Evolutionary conservation across 495 filamentous ascomycete genomes (phyloP), one percentile per base, ranked within the genome.

Genomic region (Letharia lupina): DNA sequence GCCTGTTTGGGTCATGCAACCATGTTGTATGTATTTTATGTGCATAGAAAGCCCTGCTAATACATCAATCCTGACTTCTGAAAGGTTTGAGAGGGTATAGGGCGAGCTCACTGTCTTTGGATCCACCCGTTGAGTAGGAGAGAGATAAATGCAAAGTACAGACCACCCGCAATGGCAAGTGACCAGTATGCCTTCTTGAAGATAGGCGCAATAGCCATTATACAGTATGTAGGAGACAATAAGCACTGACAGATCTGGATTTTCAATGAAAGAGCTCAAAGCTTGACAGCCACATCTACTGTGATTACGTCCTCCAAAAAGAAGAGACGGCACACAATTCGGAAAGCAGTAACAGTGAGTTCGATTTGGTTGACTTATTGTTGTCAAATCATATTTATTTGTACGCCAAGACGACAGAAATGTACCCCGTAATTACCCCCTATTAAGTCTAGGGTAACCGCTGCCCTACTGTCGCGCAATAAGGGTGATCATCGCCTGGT

Each of bases 1-100:
- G 87, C 40, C 83, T 76, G 67, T 91, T 86, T 45, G 89, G 67
- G 72, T 94, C 81, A 61, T 87, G 77, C 84, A 86, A 91, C 69
- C 83, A 82, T 16, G 82, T 73, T 0, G 87, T 86, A 67, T 91
- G 84, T 65, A 93, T 63, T 52, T 86, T 86, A 73, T 95, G 86
- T 18, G 84, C 86, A 75, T 95, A 96, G 20, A 96, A 74, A 31
- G 85, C 86, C 68, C 91, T 93, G 70, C 52, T 33, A 13, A 10
- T 18, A 48, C 12, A 54, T 70, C 31, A 74, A 69, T 68, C 23
- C 23, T 28, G 23, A 28, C 23, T 28, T 33, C 69, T 45, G 56
- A 20, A 28, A 18, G 1, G 3, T 1, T 37, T 20, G 3, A 23
- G 16, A 9, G 18, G 4, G 10, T 9, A 41, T 4, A n/a, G 61